Percentiles rank a stretch among this genome's conserved stretches.
phyloP scores from a whole-genome alignment of 2,329 filamentous ascomycete species.

The Stachybotrys echinatus region DNA sequence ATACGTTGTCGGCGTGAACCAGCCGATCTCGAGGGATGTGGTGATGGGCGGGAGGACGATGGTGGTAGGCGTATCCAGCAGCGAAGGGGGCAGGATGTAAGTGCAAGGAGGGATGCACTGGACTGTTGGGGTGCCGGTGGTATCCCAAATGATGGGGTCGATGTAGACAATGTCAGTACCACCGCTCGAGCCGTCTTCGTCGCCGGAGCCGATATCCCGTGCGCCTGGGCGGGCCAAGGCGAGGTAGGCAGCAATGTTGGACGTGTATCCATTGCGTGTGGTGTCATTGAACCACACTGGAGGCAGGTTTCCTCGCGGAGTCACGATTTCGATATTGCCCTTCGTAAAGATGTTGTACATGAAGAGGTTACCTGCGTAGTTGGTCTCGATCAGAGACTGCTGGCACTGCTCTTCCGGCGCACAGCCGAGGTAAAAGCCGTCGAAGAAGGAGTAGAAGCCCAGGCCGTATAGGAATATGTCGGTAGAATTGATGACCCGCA shows the following conservation, averaged over 20 bases:
- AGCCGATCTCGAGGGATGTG: slow-evolving; percentile 3
- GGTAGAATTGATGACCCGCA: slow-evolving; percentile 43
- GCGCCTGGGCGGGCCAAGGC: not conserved
- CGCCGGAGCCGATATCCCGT: not conserved
- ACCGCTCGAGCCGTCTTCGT: slow-evolving; percentile 1
- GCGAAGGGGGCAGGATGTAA: not conserved
- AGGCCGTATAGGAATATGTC: slow-evolving; percentile 46
- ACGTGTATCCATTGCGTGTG: not conserved
- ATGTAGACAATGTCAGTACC: slow-evolving; percentile 1
- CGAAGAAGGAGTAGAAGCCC: slow-evolving; percentile 56
- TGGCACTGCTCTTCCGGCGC: slow-evolving; percentile 39
- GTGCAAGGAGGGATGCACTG: slow-evolving; percentile 3
- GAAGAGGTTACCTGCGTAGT: not conserved
- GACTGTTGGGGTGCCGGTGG: not conserved
- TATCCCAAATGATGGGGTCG: not conserved
- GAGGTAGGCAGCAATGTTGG: slow-evolving; percentile 1
- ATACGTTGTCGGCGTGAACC: not conserved
- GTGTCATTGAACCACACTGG: not conserved
- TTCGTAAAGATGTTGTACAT: slow-evolving; percentile 2
- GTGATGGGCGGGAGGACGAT: not conserved
- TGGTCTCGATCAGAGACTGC: slow-evolving; percentile 13
- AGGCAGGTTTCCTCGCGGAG: not conserved
- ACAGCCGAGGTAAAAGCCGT: slow-evolving; percentile 36
- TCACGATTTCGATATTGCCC: not conserved
- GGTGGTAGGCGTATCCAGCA: not conserved